Base-by-base conservation (phyloP, 208 protist species). In the Leishmania aethiopica region DNA sequence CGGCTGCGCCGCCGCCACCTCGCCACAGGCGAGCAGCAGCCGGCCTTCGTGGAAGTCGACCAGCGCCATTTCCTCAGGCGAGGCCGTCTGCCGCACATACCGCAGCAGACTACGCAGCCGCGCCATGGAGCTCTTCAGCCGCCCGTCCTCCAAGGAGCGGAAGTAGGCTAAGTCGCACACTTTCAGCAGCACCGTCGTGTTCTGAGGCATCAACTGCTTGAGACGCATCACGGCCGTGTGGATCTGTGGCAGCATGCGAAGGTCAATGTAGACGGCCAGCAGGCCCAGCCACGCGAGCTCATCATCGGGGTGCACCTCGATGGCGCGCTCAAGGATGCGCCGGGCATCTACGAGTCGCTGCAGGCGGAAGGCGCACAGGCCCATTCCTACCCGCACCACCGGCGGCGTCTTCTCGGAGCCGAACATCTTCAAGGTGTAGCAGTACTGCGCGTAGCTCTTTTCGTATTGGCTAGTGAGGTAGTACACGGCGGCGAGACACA, bases 121-220 rank as follows among this genome's bases (percentile, higher is more conserved):
- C 1, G 25, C 59, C 64, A 87, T 72, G 15, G 81, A 84, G 47
- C 78, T 77, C 69, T 89, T 88, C 59, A 95, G 67, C 13, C 86
- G 86, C 4, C 86, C 79, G 49, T 85, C 82, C 64, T 86, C 82
- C 67, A 86, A 67, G 7, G 82, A 77, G 66, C 78, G 82, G 79
- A 96, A 97, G 87, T 96, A 97, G 79, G 92, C 86, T n/a, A 97
- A 79, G 80, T 97, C 95, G 47, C 86, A 84, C 35, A 94, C 89
- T 78, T 93, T 92, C 42, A 96, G 88, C 22, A 96, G 82, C 59
- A 97, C 90, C 57, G 93, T 83, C 53, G 91, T 84, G 88, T 96
- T 97, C 53, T 90, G 84, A 11, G 95, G 92, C 42, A 96, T 84
- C 10, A 90, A 60, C 19, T 69, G 55, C 69, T 87, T 91, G 62